phyloP scores from a whole-genome alignment of 2,329 filamentous ascomycete species.

The Trichophyton simii region DNA sequence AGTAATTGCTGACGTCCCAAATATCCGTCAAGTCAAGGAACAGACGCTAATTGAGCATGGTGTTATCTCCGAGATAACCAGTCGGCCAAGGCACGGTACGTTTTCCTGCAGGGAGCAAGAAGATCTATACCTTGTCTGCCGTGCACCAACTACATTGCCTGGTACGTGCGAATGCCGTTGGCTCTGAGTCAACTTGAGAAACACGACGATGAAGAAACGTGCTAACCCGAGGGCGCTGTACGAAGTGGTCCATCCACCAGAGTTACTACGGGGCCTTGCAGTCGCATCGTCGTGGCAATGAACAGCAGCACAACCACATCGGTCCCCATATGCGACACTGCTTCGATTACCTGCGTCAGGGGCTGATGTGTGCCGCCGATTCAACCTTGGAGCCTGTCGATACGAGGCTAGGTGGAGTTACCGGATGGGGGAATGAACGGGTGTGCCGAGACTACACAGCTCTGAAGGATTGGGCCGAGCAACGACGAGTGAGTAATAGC shows the following conservation, averaged over 20 bases:
- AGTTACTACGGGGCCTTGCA: not conserved
- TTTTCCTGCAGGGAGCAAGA: not conserved
- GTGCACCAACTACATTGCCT: not conserved
- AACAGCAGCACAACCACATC: not conserved
- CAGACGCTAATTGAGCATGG: not conserved
- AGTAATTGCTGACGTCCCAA: not conserved
- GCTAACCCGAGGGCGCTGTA: not conserved
- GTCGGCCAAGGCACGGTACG: not conserved
- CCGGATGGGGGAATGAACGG: not conserved
- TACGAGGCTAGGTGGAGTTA: not conserved
- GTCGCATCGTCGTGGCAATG: not conserved
- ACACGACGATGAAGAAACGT: too few relatives aligned
- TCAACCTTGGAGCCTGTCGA: not conserved
- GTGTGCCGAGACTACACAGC: not conserved
- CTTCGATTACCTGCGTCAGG: constrained; percentile 3
- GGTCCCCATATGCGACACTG: constrained; percentile 1
- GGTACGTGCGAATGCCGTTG: not conserved
- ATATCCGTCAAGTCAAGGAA: not conserved
- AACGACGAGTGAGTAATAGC: not conserved
- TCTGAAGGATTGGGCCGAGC: not conserved
- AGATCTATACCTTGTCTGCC: not conserved
- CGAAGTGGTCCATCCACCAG: not conserved
- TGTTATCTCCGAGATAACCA: not conserved
- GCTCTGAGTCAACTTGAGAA: too few relatives aligned
- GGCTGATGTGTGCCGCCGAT: constrained; percentile 3